These are phyloP conservation scores for Pseudogymnoascus sp. DNA, from an alignment of 2,329 filamentous ascomycete species.

Conservation along the genomic window DNA sequence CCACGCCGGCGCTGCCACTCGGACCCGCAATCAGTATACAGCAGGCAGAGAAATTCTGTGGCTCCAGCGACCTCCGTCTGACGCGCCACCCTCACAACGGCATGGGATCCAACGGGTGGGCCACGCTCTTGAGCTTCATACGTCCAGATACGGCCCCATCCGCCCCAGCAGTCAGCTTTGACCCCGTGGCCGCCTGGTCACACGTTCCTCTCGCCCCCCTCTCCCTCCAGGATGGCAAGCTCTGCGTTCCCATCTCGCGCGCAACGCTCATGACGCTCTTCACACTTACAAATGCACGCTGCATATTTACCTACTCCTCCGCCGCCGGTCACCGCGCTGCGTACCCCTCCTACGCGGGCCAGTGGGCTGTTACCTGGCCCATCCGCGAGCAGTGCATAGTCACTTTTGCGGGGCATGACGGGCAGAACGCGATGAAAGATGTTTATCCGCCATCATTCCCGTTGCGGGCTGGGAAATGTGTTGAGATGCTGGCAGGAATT, in stretches of 20 bases:
- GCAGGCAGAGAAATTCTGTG: slow-evolving; percentile 12
- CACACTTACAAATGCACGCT: slow-evolving; percentile 24
- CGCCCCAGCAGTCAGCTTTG: not conserved
- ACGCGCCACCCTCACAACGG: slow-evolving; percentile 7
- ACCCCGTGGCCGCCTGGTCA: not conserved
- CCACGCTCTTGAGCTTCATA: slow-evolving; percentile 1
- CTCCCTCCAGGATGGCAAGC: not conserved
- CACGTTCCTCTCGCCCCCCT: not conserved
- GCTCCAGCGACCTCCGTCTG: slow-evolving; percentile 8
- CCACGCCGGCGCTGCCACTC: not conserved
- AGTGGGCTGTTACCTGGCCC: slow-evolving; percentile 31
- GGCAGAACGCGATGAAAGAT: slow-evolving; percentile 16
- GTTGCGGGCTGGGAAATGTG: slow-evolving; percentile 20
- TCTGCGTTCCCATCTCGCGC: slow-evolving; percentile 11
- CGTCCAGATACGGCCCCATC: not conserved
- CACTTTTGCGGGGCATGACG: slow-evolving; percentile 16
- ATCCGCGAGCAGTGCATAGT: slow-evolving; percentile 22
- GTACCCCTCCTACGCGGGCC: slow-evolving; percentile 29
- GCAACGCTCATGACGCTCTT: slow-evolving; percentile 13
- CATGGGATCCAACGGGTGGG: slow-evolving; percentile 10
- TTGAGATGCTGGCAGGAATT: slow-evolving; percentile 23
- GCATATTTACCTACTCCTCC: slow-evolving; percentile 27
- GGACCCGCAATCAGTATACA: slow-evolving; percentile 8
- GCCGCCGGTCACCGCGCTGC: slow-evolving; percentile 28
- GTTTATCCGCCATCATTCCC: slow-evolving; percentile 19